Base-by-base conservation (phyloP, 352 stramenopile genomes). In the Aphanomyces stellatus region DNA sequence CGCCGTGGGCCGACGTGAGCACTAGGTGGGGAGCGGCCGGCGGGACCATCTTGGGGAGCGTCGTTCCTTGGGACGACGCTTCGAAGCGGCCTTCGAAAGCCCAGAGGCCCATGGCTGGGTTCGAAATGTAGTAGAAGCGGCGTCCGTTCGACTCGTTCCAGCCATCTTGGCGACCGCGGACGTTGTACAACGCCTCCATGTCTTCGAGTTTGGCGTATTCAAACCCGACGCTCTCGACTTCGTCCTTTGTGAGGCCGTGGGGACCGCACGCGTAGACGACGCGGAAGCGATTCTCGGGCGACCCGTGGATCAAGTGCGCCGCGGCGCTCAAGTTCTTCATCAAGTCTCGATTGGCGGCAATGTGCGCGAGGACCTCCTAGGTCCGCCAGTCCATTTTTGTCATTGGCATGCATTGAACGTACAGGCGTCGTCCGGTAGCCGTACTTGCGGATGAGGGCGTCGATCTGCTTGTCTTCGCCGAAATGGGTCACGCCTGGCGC, bases 291-390 rank as follows among this genome's bases (percentile, higher is more conserved):
- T 88, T 93, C 75, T 99, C 96, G 0, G 93, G 97, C 35, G 88
- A 98, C 1, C 96, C 96, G 74, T 99, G 96, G 65, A 99, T 99
- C 46, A 99, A 77, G 74, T 99, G 96, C 19, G 95, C 95, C 3
- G 89, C 93, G 4, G 93, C 93, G 53, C 90, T 97, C 35, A 98
- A 73, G 76, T 98, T 98, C 62, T 94, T 91, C 81, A 97, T 96
- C 41, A 99, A 76, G 56, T 98, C 95, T 13, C 90, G 79, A 70
- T 97, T 96, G 8, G 90, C 79, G 15, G 91, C 76, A 64, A 99
- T 81, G 51, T 91, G 82, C 2, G 88, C 80, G 59, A 99, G 88
- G 10, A 98, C 94, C 74, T 95, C 81, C 85, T 93, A n/a, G n/a
- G n/a, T n/a, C n/a, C n/a, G n/a, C n/a, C n/a, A n/a, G n/a, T n/a